Base-by-base conservation (phyloP, 306 rosid genomes). In the Neltuma alba region DNA sequence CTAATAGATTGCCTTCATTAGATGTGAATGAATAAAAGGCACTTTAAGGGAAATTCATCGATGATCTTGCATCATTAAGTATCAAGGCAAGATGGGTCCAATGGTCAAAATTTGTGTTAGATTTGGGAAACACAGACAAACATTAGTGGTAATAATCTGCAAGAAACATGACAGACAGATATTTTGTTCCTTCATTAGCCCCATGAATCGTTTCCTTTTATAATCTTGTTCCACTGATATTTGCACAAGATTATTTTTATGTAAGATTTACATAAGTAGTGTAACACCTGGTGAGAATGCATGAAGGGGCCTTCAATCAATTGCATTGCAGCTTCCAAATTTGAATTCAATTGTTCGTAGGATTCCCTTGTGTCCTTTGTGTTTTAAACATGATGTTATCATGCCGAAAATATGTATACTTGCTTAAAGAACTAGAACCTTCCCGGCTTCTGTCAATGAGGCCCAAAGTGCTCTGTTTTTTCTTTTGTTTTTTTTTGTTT, bases 151-250 rank as follows among this genome's bases (percentile, higher is more conserved):
- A 50, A 81, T 69, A 48, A 79, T 70, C 84, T 78, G 81, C 52
- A 41, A 80, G 83, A 27, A 67, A 77, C 81, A 80, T 73, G 36
- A 75, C 69, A 45, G 81, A 76, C 81, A 78, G 76, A 79, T 74
- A 45, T 76, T 55, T n/a, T n/a, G 21, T 54, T 54, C 87, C 84
- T 83, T 66, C 83, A 33, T 72, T 70, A 36, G 77, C 79, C 81
- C 84, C 87, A 77, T 67, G 33, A 63, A 77, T 79, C 69, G 81
- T 83, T 74, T n/a, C 60, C 47, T 66, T 34, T 57, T 81, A 77
- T 18, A 8, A 57, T 57, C 6, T 9, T 55, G 15, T 55, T 54
- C 40, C 34, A 27, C 23, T 76, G 58, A n/a, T 76, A 81, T 85
- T 45, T 78, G 76, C n/a, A 50, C 34, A 0, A 7, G 16, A 54